Evolutionary conservation across 495 filamentous ascomycete genomes (phyloP), one percentile per base, ranked within the genome.

Genomic region (Neurospora discreta): DNA sequence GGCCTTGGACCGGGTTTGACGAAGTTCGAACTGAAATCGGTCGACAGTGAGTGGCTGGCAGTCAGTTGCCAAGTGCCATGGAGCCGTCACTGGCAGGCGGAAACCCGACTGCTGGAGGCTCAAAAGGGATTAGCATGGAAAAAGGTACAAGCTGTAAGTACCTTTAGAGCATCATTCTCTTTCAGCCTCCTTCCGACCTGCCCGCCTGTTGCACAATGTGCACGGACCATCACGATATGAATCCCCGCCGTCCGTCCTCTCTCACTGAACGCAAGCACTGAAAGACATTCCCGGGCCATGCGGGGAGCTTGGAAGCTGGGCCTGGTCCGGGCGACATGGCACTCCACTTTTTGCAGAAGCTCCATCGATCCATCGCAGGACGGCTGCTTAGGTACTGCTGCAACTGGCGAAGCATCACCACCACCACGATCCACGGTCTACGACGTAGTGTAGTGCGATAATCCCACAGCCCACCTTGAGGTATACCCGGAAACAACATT

Each of bases 41-140:
- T 78, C 77, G 78, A 79, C 74, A 67, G 26, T 33, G 52, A 65
- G 52, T 65, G 71, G 67, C 71, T 68, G 52, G 52, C 52, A 65
- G 4, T 36, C 33, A 36, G 52, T 65, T 65, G 52, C 52, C 52
- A 65, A 65, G 52, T 65, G 52, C 52, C 52, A 33, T 65, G 52
- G 52, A 65, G 52, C 52, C 52, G 52, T 33, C 52, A 65, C 52
- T 65, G 52, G 52, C 52, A 60, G 52, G 16, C 52, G 15, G 52
- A 60, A 60, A 16, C 13, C 23, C 23, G 13, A 60, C 23, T 60
- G 52, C 11, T 60, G 52, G 72, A 73, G 77, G 76, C 78, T 82
- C 58, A 33, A 85, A 86, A 69, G 40, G 82, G 84, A 68, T 77
- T 77, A 76, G 76, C 73, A 73, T 69, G 7, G 7, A 20, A n/a